Conservation (phyloP, 306 rosid genomes). For the barrel medic (Medicago truncatula) region DNA sequence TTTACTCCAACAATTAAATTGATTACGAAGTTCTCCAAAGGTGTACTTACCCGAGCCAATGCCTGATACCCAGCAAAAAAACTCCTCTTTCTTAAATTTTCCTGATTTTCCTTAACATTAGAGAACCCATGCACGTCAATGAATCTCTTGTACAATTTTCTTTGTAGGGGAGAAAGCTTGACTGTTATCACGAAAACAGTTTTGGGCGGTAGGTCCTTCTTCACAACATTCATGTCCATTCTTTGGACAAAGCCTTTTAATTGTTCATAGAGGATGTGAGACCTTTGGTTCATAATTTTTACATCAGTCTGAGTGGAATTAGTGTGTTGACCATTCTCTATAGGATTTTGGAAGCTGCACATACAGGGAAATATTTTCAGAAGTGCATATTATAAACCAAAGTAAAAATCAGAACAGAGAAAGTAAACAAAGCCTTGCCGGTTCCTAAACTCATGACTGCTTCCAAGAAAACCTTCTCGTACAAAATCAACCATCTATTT, state of each 20-base stretch:
- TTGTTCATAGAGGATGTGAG: constrained; percentile 89
- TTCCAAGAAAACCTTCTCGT: constrained; percentile 98
- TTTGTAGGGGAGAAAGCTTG: constrained; percentile 91
- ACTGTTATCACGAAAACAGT: constrained; percentile 94
- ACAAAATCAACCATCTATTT: constrained; percentile 99
- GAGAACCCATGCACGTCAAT: constrained; percentile 94
- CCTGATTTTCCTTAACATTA: constrained; percentile 59
- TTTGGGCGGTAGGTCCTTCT: constrained; percentile 97
- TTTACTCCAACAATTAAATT: constrained; percentile 35
- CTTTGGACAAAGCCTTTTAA: constrained; percentile 96
- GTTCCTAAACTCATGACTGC: constrained; percentile 98
- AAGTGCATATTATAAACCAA: constrained; percentile 28
- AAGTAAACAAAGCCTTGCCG: constrained; percentile 67
- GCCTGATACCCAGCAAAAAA: constrained; percentile 98
- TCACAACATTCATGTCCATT: constrained; percentile 96
- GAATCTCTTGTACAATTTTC: constrained; percentile 86
- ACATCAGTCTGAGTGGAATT: constrained; percentile 89
- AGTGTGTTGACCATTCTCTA: constrained; percentile 97
- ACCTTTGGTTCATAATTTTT: constrained; percentile 98
- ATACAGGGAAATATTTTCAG: constrained; percentile 31
- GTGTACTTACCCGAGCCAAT: constrained; percentile 80
- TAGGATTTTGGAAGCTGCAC: constrained; percentile 96
- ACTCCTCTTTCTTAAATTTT: constrained; percentile 72
- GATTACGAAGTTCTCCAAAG: constrained; percentile 25
- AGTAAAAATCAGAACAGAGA: constrained; percentile 32